A percentile compares a stretch with the other conserved stretches of the same genome.
These are phyloP conservation scores for Niveomyces coronatus DNA, from an alignment of 2,329 filamentous ascomycete genomes.

Conservation along the genomic window DNA sequence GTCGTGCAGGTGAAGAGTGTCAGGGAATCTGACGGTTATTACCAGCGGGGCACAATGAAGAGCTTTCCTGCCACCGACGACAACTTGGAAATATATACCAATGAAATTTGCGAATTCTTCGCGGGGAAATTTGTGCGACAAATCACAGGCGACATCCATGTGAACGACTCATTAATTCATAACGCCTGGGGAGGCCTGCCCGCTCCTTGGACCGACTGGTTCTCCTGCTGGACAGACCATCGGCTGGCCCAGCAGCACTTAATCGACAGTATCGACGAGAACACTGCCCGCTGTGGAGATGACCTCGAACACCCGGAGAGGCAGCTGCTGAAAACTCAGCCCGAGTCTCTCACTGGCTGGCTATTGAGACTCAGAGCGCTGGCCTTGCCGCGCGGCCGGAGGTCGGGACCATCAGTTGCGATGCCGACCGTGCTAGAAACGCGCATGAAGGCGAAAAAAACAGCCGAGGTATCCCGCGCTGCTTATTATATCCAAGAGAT, in stretches of 20 bases:
- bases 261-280: constrained; percentile 19
- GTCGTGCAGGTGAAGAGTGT: too few relatives aligned
- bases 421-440: constrained; percentile 16
- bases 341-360: constrained; percentile 17
- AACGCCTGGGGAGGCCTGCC: constrained; percentile 21
- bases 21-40: too few relatives aligned
- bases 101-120: constrained; percentile 16
- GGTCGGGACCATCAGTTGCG: constrained; percentile 7
- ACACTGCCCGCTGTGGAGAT: background rate
- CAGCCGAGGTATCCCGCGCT: constrained; percentile 19
- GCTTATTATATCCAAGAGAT: constrained; percentile 16
- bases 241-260: constrained; percentile 21
- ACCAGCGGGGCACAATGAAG: constrained; percentile 9
- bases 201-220: constrained; percentile 21
- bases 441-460: constrained; percentile 23
- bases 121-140: constrained; percentile 19
- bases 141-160: constrained; percentile 24
- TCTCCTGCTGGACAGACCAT: constrained; percentile 18
- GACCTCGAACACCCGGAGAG: background rate
- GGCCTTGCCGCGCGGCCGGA: constrained; percentile 16
- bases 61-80: constrained; percentile 11
- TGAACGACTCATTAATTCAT: constrained; percentile 23
- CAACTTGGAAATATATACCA: constrained; percentile 14
- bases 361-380: constrained; percentile 15
- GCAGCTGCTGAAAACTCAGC: background rate